phyloP scores from a whole-genome alignment of 306 rosid genomes.

The Prunus salicina region DNA sequence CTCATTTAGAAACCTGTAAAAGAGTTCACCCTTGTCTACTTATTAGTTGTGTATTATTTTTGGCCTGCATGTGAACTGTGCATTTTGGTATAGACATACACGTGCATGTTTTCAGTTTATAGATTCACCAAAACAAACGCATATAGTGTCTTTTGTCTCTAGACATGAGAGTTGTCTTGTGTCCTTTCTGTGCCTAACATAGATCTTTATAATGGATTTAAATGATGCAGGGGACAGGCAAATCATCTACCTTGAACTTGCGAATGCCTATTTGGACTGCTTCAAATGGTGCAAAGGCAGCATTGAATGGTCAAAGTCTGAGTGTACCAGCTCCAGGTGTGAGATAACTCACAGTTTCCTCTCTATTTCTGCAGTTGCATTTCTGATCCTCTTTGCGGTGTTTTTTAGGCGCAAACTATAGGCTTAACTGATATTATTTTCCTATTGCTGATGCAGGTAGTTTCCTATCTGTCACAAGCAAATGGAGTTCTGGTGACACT shows the following conservation, averaged over 20 bases:
- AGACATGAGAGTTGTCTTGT: not conserved
- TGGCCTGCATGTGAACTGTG: no score
- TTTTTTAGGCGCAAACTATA: not conserved
- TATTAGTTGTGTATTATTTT: no score
- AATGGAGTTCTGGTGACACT: constrained; percentile 62
- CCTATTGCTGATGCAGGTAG: constrained; percentile 44
- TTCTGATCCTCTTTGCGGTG: not conserved
- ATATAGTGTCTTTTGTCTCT: not conserved
- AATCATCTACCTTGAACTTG: constrained; percentile 53
- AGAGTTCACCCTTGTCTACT: not conserved
- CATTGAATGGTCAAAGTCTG: constrained; percentile 42
- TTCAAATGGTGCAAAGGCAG: constrained; percentile 38
- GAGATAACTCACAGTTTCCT: not conserved
- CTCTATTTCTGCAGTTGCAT: not conserved
- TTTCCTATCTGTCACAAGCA: constrained; percentile 43
- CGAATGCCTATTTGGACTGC: constrained; percentile 79
- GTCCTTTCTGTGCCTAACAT: no score
- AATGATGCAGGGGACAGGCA: constrained; percentile 37
- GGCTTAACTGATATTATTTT: not conserved
- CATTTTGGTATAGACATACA: not conserved
- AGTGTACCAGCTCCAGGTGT: constrained; percentile 57
- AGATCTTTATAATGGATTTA: constrained; percentile 8
- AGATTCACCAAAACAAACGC: not conserved
- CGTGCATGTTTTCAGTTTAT: not conserved
- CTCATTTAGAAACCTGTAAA: not conserved